These are phyloP conservation scores for Aspergillus funiculosus DNA, from an alignment of 495 filamentous ascomycete species.

Conservation along the genomic window DNA sequence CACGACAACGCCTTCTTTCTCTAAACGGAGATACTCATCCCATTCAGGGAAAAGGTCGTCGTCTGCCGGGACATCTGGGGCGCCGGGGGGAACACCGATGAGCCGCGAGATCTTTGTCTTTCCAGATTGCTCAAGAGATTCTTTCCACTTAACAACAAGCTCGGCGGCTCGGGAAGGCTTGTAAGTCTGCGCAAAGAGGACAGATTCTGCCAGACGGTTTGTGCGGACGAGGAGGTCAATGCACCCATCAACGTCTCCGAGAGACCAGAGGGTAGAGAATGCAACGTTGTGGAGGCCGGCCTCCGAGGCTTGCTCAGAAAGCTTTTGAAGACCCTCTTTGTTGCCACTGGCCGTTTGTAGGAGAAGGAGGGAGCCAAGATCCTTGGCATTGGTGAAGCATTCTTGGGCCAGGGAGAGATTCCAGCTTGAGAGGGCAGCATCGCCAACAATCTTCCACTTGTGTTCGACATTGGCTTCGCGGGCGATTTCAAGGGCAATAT, in stretches of 20 bases:
- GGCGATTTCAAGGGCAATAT: conserved; percentile 80
- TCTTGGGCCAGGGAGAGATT: conserved; percentile 82
- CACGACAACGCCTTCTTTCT: conserved; percentile 56
- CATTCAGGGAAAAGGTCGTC: conserved; percentile 93
- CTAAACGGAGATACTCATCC: conserved; percentile 80
- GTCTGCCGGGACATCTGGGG: conserved; percentile 54
- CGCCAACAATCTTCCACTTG: conserved; percentile 95
- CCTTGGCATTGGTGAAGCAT: conserved; percentile 85
- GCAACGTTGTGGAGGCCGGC: conserved; percentile 83
- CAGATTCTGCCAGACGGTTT: conserved; percentile 73
- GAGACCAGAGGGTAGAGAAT: conserved; percentile 83
- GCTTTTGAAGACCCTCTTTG: conserved; percentile 60
- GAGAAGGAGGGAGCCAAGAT: conserved; percentile 81
- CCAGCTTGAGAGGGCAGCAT: conserved; percentile 82
- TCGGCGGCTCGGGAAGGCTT: conserved; percentile 69
- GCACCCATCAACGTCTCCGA: conserved; percentile 76
- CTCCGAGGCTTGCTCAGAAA: conserved; percentile 67
- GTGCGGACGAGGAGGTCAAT: conserved; percentile 75
- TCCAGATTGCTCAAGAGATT: conserved; percentile 65
- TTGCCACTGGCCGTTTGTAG: conserved; percentile 78
- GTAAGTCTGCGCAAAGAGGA: conserved; percentile 90
- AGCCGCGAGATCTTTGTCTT: conserved; percentile 78
- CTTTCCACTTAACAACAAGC: conserved; percentile 75
- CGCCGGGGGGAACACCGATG: conserved; percentile 70
- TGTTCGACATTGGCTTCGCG: conserved; percentile 80